Base-by-base conservation (phyloP, 768 basidiomycete genomes). In the Cystofilobasidium ferigula region DNA sequence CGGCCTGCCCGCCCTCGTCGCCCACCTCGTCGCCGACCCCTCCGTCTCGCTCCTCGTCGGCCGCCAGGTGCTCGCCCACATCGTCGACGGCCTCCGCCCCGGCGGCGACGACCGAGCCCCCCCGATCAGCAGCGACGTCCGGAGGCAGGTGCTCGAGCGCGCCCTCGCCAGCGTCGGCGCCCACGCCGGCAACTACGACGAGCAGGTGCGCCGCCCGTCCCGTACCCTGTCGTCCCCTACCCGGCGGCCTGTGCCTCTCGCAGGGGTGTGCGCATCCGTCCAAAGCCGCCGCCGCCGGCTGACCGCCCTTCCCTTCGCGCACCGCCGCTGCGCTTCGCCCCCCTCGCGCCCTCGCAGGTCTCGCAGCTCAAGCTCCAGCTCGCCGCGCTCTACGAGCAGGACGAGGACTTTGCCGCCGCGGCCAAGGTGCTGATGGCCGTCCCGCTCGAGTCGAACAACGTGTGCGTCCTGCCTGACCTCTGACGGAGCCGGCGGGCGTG, bases 321-420 rank as follows among this genome's bases (percentile, higher is more conserved):
- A 1, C 24, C 45, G 45, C 6, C 45, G 45, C 45, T 47, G 38
- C 38, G 8, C 38, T 16, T 40, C 38, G 16, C 38, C 16, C 9
- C 16, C 8, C 38, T 8, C 38, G 38, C 38, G 38, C 38, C 16
- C 9, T 8, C 38, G 6, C 72, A 97, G 94, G 86, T 87, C 24
- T 89, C 89, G 70, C 82, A 18, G 76, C 97, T 69, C 80, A 90
- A 64, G 89, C 89, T 72, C 14, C 85, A 93, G 73, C 84, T 95
- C n/a, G 90, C 94, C 2, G 86, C 94, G 76, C 79, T 95, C 10
- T 80, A 93, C 16, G 91, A 95, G 73, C 74, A 79, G 3, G 89
- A 93, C 61, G 93, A 99, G 75, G 89, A 91, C 74, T 98, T 91
- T 87, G 86, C 85, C 68, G 88, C 85, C 58, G 91, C 95, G 18